Conservation (phyloP, 306 rosid species). For the Hippophae gyantsensis region DNA sequence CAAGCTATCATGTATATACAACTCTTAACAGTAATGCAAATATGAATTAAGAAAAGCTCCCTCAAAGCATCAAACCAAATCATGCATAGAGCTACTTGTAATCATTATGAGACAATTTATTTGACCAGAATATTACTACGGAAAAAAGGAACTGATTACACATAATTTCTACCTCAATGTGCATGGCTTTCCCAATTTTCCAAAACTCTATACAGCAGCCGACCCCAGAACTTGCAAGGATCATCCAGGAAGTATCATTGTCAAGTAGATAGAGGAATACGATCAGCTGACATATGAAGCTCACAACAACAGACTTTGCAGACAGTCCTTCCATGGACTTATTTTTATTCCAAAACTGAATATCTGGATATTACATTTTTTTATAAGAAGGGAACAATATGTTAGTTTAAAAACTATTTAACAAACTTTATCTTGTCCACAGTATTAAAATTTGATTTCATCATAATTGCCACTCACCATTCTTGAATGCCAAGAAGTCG, state of each 20-base stretch:
- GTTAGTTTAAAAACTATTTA: conserved; percentile 3
- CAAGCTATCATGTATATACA: neutral
- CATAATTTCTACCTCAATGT: conserved; percentile 55
- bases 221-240: conserved; percentile 90
- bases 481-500: conserved; percentile 96
- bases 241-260: conserved; percentile 99
- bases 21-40: neutral
- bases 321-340: conserved; percentile 99
- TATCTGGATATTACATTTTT: conserved; percentile 33
- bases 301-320: conserved; percentile 93
- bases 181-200: conserved; percentile 99
- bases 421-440: conserved; percentile 15
- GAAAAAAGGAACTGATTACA: neutral
- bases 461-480: conserved; percentile 39
- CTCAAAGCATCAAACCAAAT: neutral
- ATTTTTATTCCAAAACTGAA: conserved; percentile 98
- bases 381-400: too few relatives aligned
- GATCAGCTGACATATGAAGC: conserved; percentile 79
- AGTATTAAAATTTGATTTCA: conserved; percentile 2
- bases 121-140: neutral
- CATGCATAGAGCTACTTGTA: neutral
- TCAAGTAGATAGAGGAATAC: conserved; percentile 90
- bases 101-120: neutral
- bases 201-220: conserved; percentile 92
- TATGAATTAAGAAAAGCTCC: neutral